Percentiles rank a stretch among this genome's conserved stretches.
phyloP scores from a whole-genome alignment of 2,329 filamentous ascomycete species.

The Sporothrix pseudoabietina region DNA sequence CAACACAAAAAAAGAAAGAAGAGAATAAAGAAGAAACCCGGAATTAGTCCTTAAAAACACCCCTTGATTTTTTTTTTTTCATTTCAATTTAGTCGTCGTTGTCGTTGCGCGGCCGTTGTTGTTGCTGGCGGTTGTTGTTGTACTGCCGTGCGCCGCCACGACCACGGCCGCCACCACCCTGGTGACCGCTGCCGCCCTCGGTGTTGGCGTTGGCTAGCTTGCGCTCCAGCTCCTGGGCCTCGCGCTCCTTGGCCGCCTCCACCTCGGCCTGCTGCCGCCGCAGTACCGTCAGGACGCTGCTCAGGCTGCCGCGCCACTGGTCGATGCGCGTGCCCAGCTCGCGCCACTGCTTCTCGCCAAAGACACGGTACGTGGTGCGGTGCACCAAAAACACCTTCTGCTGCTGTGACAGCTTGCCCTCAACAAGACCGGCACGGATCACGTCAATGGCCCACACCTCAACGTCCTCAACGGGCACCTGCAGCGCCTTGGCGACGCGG shows the following conservation, averaged over 20 bases:
- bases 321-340: slow-evolving; percentile 89
- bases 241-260: slow-evolving; percentile 74
- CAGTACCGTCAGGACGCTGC: slow-evolving; percentile 76
- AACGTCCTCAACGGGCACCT: slow-evolving; percentile 79
- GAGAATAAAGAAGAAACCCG: slow-evolving; percentile 7
- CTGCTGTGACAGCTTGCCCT: slow-evolving; percentile 93
- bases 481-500: slow-evolving; percentile 79
- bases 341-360: slow-evolving; percentile 97
- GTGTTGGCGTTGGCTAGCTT: slow-evolving; percentile 49
- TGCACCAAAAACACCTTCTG: slow-evolving; percentile 94
- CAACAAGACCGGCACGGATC: slow-evolving; percentile 90
- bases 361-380: slow-evolving; percentile 93
- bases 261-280: slow-evolving; percentile 80
- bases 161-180: slow-evolving; percentile 21
- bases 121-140: slow-evolving; percentile 30
- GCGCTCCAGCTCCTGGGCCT: slow-evolving; percentile 69
- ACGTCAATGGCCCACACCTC: slow-evolving; percentile 99
- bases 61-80: background rate
- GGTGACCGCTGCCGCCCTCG: slow-evolving; percentile 39
- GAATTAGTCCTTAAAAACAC: slow-evolving; percentile 7
- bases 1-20: background rate
- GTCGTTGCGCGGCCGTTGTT: slow-evolving; percentile 53
- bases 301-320: slow-evolving; percentile 83
- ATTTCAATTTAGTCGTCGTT: slow-evolving; percentile 51
- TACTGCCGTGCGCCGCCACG: slow-evolving; percentile 26